Conservation (phyloP, 2,329 filamentous ascomycete genomes). For the Xylaria sp. region DNA sequence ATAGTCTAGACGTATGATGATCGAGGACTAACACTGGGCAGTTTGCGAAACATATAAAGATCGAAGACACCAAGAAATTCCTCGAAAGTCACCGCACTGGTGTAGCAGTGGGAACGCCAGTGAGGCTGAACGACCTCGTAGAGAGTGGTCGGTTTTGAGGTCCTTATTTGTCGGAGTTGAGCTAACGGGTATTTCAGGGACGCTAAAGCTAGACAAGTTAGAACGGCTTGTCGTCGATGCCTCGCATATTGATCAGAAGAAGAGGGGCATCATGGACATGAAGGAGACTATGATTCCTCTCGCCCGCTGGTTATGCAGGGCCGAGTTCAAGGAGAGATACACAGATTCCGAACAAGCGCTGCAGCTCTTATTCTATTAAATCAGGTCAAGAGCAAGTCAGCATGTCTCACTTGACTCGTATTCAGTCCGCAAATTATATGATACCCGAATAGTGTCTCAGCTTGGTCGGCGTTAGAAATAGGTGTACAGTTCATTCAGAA, state of each 20-base stretch:
- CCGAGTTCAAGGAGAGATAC: constrained; percentile 78
- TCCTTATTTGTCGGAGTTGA: neutral
- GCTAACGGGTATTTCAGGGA: constrained; percentile 57
- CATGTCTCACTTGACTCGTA: constrained; percentile 7
- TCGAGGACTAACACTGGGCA: constrained; percentile 45
- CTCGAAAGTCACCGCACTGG: constrained; percentile 77
- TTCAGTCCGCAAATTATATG: constrained; percentile 38
- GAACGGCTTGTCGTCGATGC: constrained; percentile 88
- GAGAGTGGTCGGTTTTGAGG: constrained; percentile 72
- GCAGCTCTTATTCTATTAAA: constrained; percentile 73
- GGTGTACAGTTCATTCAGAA: constrained; percentile 35
- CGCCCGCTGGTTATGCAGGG: constrained; percentile 75
- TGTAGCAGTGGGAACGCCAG: constrained; percentile 90
- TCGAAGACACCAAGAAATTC: constrained; percentile 84
- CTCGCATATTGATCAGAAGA: constrained; percentile 94
- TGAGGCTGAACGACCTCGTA: constrained; percentile 82
- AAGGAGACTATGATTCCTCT: constrained; percentile 88
- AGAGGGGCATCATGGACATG: constrained; percentile 94
- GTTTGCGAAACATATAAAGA: constrained; percentile 98
- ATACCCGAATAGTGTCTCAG: constrained; percentile 38
- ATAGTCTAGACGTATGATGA: neutral
- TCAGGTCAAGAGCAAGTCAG: neutral
- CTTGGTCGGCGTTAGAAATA: constrained; percentile 35
- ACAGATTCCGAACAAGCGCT: constrained; percentile 66
- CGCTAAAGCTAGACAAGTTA: constrained; percentile 75